These are phyloP conservation scores for Penicillium griseofulvum DNA, from an alignment of 2,329 filamentous ascomycete species.

Conservation along the genomic window DNA sequence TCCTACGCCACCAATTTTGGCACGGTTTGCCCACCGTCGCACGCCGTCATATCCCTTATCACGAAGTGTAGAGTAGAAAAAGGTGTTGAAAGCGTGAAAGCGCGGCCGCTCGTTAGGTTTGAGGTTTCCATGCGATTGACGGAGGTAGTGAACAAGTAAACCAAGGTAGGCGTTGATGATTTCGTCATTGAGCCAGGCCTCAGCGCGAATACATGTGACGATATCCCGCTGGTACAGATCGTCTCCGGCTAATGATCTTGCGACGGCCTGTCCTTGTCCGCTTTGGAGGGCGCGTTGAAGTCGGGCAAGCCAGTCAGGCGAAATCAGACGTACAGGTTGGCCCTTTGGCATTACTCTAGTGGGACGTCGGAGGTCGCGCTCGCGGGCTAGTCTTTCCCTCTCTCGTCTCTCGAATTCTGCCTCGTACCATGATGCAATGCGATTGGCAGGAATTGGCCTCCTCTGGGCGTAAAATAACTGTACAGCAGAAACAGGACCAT, in stretches of 20 bases:
- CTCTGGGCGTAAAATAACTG: constrained; percentile 23
- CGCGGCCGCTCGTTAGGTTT: constrained; percentile 37
- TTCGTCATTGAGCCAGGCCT: constrained; percentile 48
- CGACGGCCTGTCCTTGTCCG: constrained; percentile 27
- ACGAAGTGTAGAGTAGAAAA: constrained; percentile 45
- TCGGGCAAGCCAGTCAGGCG: constrained; percentile 36
- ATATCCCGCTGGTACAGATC: constrained; percentile 38
- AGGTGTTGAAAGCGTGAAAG: constrained; percentile 46
- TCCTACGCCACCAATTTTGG: constrained; percentile 46
- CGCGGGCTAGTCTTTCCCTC: constrained; percentile 22
- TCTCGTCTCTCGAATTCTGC: constrained; percentile 28
- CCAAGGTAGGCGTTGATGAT: constrained; percentile 47
- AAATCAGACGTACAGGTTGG: constrained; percentile 36
- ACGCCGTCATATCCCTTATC: constrained; percentile 43
- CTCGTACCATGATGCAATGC: constrained; percentile 30
- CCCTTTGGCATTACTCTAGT: constrained; percentile 26
- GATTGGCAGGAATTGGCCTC: constrained; percentile 26
- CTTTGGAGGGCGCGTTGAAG: constrained; percentile 32
- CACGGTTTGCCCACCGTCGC: constrained; percentile 45
- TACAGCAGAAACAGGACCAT: constrained; percentile 34
- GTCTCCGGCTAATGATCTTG: constrained; percentile 35
- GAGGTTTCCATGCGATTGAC: constrained; percentile 32
- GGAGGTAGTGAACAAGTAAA: constrained; percentile 42
- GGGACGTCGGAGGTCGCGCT: constrained; percentile 16
- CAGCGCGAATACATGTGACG: constrained; percentile 34